Conservation (phyloP, 495 filamentous ascomycete species). For the Hypomontagnella monticulosa region DNA sequence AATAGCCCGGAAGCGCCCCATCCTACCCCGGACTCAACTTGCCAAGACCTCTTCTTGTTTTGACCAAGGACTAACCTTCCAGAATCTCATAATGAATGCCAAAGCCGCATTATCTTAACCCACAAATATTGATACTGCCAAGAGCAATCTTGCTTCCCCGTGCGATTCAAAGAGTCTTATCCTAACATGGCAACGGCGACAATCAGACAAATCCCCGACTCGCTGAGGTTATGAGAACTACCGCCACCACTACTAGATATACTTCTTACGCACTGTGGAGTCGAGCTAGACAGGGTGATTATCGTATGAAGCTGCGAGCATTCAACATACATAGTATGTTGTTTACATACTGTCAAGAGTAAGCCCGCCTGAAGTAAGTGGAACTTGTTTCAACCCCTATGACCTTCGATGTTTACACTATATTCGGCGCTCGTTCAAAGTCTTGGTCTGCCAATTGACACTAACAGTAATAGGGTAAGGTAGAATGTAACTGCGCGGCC, state of each 20-base stretch:
- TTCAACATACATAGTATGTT: conserved; percentile 2
- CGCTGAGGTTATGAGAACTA: conserved; percentile 11
- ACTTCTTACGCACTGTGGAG: conserved; percentile 8
- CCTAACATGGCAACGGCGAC: conserved; percentile 17
- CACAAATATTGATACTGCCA: conserved; percentile 41
- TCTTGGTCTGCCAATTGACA: background rate
- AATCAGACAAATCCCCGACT: conserved; percentile 31
- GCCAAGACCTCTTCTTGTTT: conserved; percentile 33
- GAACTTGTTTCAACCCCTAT: conserved; percentile 32
- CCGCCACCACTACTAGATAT: background rate
- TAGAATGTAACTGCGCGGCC: background rate
- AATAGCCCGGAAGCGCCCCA: conserved; percentile 6
- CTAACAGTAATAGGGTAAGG: background rate
- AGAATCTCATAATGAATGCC: conserved; percentile 4
- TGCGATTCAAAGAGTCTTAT: conserved; percentile 21
- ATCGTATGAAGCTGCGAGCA: background rate
- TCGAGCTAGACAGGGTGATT: background rate
- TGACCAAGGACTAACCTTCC: conserved; percentile 16
- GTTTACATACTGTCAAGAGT: background rate
- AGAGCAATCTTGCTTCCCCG: conserved; percentile 25
- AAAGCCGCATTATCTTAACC: conserved; percentile 33
- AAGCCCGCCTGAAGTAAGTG: conserved; percentile 11
- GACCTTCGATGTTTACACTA: conserved; percentile 19
- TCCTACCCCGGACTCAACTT: conserved; percentile 35
- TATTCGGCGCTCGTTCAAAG: background rate